Conservation (phyloP, 2,329 filamentous ascomycete genomes). For the Zasmidium citrigriseum region DNA sequence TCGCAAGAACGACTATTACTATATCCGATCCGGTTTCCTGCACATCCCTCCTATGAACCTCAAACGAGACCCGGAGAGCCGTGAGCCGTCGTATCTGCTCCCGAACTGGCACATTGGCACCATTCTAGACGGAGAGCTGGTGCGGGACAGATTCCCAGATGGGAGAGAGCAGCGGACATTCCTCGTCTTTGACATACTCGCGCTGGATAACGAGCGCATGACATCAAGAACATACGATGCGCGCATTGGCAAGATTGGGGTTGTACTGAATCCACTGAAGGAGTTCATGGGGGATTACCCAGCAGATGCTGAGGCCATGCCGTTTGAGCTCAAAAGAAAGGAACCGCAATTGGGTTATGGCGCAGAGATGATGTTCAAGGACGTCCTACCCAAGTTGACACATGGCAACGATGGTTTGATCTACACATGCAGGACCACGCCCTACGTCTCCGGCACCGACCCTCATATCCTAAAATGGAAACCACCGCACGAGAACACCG, state of each 20-base stretch:
- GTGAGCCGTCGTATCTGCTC: slow-evolving; percentile 37
- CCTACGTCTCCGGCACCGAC: slow-evolving; percentile 89
- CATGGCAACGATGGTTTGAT: slow-evolving; percentile 97
- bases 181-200: slow-evolving; percentile 90
- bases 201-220: slow-evolving; percentile 73
- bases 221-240: slow-evolving; percentile 84
- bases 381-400: slow-evolving; percentile 77
- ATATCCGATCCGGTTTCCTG: slow-evolving; percentile 66
- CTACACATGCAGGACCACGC: slow-evolving; percentile 88
- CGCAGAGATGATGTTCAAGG: slow-evolving; percentile 86
- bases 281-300: slow-evolving; percentile 62
- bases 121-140: slow-evolving; percentile 88
- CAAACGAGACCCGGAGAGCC: slow-evolving; percentile 1
- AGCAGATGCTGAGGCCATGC: slow-evolving; percentile 67
- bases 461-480: slow-evolving; percentile 98
- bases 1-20: slow-evolving; percentile 97
- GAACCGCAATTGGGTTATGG: slow-evolving; percentile 86
- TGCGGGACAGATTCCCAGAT: slow-evolving; percentile 71
- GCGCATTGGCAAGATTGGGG: slow-evolving; percentile 79
- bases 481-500: slow-evolving; percentile 88
- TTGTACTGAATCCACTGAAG: slow-evolving; percentile 27
- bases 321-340: slow-evolving; percentile 85
- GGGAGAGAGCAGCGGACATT: slow-evolving; percentile 74
- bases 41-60: slow-evolving; percentile 75
- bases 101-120: slow-evolving; percentile 75